Base-by-base conservation (phyloP, 1,284 basidiomycete species). In the Pascua guehoae region DNA sequence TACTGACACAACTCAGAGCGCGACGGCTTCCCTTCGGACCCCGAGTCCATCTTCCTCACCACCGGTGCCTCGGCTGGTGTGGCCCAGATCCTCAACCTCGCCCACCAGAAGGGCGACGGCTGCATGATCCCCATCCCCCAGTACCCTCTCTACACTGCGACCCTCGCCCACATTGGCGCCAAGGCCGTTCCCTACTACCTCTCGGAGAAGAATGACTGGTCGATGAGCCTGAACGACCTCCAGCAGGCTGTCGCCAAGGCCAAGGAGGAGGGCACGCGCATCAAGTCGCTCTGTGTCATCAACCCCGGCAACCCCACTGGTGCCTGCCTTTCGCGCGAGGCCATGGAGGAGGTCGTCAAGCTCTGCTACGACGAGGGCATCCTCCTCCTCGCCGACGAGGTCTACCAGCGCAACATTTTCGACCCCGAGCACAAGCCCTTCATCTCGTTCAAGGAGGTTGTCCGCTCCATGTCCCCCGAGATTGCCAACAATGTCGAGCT, bases 231-330 rank as follows among this genome's bases (percentile, higher is more conserved):
- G 40, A 70, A 80, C 12, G 83, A 85, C 49, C 85, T 98, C 67
- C 81, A 85, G 57, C 78, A 81, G 2, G 85, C 87, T 12, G 80
- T 98, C 58, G 79, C 83, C 24, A 83, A 86, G 53, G 89, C 89
- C 2, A 79, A 83, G 40, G 77, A 79, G 58, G 83, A 87, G 10
- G 88, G 88, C 56, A 80, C 82, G 37, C 78, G 79, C 11, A 82
- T 89, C 51, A 89, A 88, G 69, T 91, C 88, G 4, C 84, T 97
- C 60, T 93, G 94, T 57, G 85, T 96, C 67, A 96, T 97, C 81
- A 96, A 96, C 80, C 93, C 93, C 1, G 93, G 93, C 36, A 97
- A 97, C 79, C 93, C 94, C 17, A 96, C 93, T 0, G 94, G 93
- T 43, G 85, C 87, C 4, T 83, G 93, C 57, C 82, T 97, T 12